Base-by-base conservation (phyloP, 2,329 filamentous ascomycete genomes). In the Chalaropsis thielavioides region DNA sequence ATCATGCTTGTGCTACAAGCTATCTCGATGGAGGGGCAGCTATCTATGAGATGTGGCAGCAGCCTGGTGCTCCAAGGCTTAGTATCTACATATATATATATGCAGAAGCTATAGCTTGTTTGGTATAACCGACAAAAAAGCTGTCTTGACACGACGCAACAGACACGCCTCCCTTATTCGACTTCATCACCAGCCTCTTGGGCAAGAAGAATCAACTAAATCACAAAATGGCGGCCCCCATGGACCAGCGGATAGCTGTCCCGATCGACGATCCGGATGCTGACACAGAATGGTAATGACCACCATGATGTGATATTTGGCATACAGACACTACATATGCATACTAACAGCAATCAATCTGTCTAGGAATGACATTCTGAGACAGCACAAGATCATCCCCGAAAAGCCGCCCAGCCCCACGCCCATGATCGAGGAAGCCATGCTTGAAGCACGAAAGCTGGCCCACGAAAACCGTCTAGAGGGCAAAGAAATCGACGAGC, bases 381-480 rank as follows among this genome's bases (percentile, higher is more conserved):
- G 94, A 70, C 95, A 95, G 75, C 91, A 99, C 79, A 90, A 91
- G 69, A 81, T 99, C 69, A 97, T 99, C 68, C 94, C 94, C n/a
- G 92, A 97, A 74, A 97, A 96, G 74, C 91, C 92, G 0, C 91
- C 92, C 2, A 96, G 92, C 58, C 94, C 94, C 1, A 96, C 94
- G 1, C 91, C 92, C 6, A 87, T 96, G 78, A 96, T 99, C 71
- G 88, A 99, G 76, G 92, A 97, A 79, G 94, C 94, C 3, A 83
- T 99, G 59, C 75, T 87, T 22, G 89, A 96, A 77, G 94, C 89
- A 13, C 84, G 89, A 66, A 80, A 86, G 70, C 80, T 95, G 68
- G 92, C 92, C 35, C 86, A 97, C 72, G 92, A 96, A 73, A 96
- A 96, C 74, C 81, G 94, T 63, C 79, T 99, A 1, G 92, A 97